These are phyloP conservation scores for Micromonas commoda DNA, from an alignment of 139 green algal genomes.

Conservation along the genomic window DNA sequence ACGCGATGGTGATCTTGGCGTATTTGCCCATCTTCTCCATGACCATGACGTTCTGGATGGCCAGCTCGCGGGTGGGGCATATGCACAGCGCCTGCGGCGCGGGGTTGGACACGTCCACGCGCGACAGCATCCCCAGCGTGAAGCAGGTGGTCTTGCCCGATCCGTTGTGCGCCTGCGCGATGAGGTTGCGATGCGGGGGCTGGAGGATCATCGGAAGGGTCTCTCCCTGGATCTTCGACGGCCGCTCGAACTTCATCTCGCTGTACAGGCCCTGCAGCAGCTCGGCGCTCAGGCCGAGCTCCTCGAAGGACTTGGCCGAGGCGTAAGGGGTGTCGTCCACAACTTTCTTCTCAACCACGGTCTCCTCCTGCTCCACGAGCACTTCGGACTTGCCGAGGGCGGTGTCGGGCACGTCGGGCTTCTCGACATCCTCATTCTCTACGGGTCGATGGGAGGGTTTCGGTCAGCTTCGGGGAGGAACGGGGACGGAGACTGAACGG, in stretches of 20 bases:
- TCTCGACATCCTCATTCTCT: background rate
- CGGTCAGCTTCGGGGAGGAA: no score
- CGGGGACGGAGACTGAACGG: no score
- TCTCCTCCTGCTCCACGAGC: background rate
- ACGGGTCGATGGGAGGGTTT: no score
- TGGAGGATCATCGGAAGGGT: slow-evolving; percentile 95
- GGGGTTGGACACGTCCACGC: slow-evolving; percentile 66
- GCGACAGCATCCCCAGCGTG: slow-evolving; percentile 87
- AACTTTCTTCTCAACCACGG: slow-evolving; percentile 5
- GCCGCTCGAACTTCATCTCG: slow-evolving; percentile 97
- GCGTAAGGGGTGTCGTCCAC: slow-evolving; percentile 64
- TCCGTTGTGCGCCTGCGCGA: slow-evolving; percentile 95
- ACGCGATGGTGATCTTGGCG: slow-evolving; percentile 53
- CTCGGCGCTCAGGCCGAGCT: slow-evolving; percentile 62
- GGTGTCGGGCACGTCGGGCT: background rate
- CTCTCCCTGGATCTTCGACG: slow-evolving; percentile 82
- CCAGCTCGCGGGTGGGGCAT: slow-evolving; percentile 95
- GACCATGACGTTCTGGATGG: slow-evolving; percentile 79
- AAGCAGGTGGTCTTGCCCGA: slow-evolving; percentile 99
- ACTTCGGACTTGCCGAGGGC: background rate
- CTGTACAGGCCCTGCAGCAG: slow-evolving; percentile 87
- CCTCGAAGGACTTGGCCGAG: slow-evolving; percentile 76
- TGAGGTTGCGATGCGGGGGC: slow-evolving; percentile 76
- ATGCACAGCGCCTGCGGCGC: slow-evolving; percentile 89
- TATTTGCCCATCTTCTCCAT: slow-evolving; percentile 83